phyloP scores from a whole-genome alignment of 1,139 yeast genomes.

The Blastobotrys buckinghamii region DNA sequence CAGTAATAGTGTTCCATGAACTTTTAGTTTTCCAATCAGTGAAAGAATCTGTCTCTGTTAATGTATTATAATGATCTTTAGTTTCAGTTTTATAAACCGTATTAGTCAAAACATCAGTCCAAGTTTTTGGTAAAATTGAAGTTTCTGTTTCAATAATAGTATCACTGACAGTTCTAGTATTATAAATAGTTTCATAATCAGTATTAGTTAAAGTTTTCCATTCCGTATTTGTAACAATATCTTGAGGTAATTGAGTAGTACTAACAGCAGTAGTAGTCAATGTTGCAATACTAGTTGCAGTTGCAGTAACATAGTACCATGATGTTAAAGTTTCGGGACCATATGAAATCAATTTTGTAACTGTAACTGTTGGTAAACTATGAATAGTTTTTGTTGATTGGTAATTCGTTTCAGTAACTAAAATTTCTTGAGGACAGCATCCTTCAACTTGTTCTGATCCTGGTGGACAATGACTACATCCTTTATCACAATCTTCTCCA shows the following conservation, averaged over 20 bases:
- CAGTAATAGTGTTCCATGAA: not conserved
- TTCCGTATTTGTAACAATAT: not conserved
- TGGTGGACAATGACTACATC: too few relatives aligned
- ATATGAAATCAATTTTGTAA: not conserved
- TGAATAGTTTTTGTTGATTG: too few relatives aligned
- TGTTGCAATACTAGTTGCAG: not conserved
- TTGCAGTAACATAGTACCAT: not conserved
- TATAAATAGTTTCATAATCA: not conserved
- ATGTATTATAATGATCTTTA: not conserved
- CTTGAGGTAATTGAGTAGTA: not conserved
- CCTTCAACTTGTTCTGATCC: too few relatives aligned
- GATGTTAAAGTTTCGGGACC: not conserved
- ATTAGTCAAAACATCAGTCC: not conserved
- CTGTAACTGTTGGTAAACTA: not conserved
- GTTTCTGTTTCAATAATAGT: not conserved
- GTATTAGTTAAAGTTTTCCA: not conserved
- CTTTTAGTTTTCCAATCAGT: not conserved
- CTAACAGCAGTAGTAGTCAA: not conserved
- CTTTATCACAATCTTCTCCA: too few relatives aligned
- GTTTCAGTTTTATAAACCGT: not conserved
- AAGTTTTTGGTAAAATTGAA: not conserved
- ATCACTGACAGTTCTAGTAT: not conserved
- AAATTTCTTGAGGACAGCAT: too few relatives aligned
- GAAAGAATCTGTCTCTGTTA: not conserved
- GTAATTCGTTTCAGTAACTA: too few relatives aligned